phyloP scores from a whole-genome alignment of 148 eudicot genomes.

The Camellia granthamiana region DNA sequence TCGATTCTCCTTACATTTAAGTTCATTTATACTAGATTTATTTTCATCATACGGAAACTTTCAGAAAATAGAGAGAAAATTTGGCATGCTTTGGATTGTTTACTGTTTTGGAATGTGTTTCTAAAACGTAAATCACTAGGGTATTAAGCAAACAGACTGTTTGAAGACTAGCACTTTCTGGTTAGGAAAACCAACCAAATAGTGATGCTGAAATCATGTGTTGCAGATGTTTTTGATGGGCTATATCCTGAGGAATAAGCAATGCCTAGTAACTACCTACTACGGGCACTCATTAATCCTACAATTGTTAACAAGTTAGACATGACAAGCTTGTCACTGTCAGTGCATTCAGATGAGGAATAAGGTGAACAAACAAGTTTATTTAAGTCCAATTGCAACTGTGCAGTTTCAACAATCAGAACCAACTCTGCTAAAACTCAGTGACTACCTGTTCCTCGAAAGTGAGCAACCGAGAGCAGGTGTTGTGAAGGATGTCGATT shows the following conservation, averaged over 20 bases:
- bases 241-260: neutral
- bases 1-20: no score
- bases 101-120: no score
- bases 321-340: neutral
- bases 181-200: neutral
- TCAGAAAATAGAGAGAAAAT: no score
- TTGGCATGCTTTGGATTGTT: no score
- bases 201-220: slow-evolving; percentile 7
- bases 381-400: neutral
- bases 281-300: neutral
- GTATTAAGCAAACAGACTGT: neutral
- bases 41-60: no score
- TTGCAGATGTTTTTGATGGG: neutral
- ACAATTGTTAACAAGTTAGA: neutral
- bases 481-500: slow-evolving; percentile 51
- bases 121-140: no score
- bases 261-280: neutral
- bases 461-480: slow-evolving; percentile 57
- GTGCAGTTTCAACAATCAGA: neutral
- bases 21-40: no score
- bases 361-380: neutral
- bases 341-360: neutral
- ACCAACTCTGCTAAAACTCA: neutral
- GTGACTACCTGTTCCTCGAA: slow-evolving; percentile 51
- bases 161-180: neutral